Evolutionary conservation across 2,329 filamentous ascomycete genomes (phyloP), one percentile per base, ranked within the genome.

Genomic region (Achaetomium macrosporum): DNA sequence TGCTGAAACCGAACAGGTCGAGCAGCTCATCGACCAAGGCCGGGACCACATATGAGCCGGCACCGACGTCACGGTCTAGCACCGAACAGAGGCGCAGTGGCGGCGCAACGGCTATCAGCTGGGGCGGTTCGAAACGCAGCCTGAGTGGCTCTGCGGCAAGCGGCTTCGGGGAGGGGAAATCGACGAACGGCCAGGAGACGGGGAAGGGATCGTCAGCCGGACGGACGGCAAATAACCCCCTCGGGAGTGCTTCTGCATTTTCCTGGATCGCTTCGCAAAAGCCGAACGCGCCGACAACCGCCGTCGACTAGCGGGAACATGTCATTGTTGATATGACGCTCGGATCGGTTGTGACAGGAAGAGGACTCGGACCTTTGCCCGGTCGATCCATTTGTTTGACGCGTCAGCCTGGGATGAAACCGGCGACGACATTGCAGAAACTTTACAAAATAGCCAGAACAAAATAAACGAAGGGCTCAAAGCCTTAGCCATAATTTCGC

Each of bases 241-340:
- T 96, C 16, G 92, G 92, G 9, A 88, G 88, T n/a, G 92, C 88
- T 13, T 93, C 89, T 54, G 92, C 92, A 2, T 97, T 97, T 72
- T 85, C 88, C 12, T 97, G 91, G 91, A 85, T 96, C 75, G 92
- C 87, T 44, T 71, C 76, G 16, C 66, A 65, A 47, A 76, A 76
- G 61, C 69, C 75, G 42, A 73, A 73, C 62, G 65, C 70, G 11
- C 65, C 72, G 2, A 64, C 72, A 10, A 60, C 69, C 5, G 57
- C 66, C 20, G 67, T 66, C 7, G 68, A 72, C 41, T 70, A 56
- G 50, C 25, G 25, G 25, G 7, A 25, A 7, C 7, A 25, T 25
- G 4, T 25, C 25, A 25, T 4, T 25, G 7, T 25, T 25, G 25
- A 25, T 25, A 7, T 7, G 25, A 25, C 7, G 25, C 25, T 4